Conservation (phyloP, 768 basidiomycete species). For the Kwoniella shandongensis region DNA sequence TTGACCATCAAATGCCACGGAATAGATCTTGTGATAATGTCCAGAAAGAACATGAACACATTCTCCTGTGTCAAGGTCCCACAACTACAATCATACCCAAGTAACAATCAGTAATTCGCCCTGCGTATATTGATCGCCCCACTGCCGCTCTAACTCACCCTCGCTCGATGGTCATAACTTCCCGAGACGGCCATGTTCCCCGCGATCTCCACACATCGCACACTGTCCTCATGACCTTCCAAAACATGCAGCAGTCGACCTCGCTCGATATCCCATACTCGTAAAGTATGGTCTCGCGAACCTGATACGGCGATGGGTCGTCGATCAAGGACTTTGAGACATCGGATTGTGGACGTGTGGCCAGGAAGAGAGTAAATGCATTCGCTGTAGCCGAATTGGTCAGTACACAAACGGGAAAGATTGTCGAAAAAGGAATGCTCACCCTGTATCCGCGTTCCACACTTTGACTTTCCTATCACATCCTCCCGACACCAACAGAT, state of each 20-base stretch:
- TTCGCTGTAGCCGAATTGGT: slow-evolving; percentile 53
- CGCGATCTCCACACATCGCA: slow-evolving; percentile 83
- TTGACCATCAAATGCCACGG: slow-evolving; percentile 83
- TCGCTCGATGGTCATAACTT: slow-evolving; percentile 85
- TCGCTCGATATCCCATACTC: slow-evolving; percentile 89
- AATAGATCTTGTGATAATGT: slow-evolving; percentile 85
- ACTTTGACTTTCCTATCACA: slow-evolving; percentile 90
- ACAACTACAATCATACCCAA: slow-evolving; percentile 69
- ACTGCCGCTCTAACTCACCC: too few species aligned
- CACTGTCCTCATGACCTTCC: slow-evolving; percentile 74
- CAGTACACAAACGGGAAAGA: background rate
- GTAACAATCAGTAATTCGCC: too few species aligned
- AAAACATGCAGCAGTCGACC: slow-evolving; percentile 63
- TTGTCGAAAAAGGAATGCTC: slow-evolving; percentile 32
- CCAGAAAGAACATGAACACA: slow-evolving; percentile 79
- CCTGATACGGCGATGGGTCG: slow-evolving; percentile 87
- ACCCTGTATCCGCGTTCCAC: slow-evolving; percentile 89
- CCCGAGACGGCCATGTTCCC: slow-evolving; percentile 84
- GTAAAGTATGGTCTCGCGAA: slow-evolving; percentile 77
- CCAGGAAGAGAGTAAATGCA: slow-evolving; percentile 78
- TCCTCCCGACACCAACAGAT: slow-evolving; percentile 84
- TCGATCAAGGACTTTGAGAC: slow-evolving; percentile 80
- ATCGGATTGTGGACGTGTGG: slow-evolving; percentile 87
- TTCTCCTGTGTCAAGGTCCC: slow-evolving; percentile 85
- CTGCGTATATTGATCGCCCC: too few species aligned